Evolutionary conservation across 1,139 yeast species (phyloP).

Genomic region (Yamadazyma membranifaciens): DNA sequence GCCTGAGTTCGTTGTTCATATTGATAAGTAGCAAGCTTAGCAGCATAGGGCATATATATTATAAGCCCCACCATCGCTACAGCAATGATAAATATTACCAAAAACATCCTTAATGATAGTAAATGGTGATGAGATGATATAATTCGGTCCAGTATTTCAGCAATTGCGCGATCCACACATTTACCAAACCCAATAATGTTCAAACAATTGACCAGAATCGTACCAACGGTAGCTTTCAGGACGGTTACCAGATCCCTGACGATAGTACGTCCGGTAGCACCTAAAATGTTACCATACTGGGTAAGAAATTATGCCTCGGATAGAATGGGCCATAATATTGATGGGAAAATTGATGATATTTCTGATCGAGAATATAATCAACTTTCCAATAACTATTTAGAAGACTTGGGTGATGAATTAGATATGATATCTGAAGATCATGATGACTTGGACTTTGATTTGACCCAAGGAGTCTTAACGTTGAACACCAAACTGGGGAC

Average conservation of each 20-base stretch:
- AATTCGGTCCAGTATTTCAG: not conserved
- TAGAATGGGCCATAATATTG: constrained; percentile 46
- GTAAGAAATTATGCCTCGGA: constrained; percentile 19
- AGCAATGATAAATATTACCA: constrained; percentile 23
- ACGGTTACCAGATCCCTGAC: too few species aligned
- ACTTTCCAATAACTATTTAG: constrained; percentile 62
- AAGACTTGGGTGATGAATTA: constrained; percentile 57
- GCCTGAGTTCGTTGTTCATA: constrained; percentile 8
- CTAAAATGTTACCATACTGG: too few species aligned
- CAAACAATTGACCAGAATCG: too few species aligned
- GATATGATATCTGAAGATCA: constrained; percentile 60
- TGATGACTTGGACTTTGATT: constrained; percentile 73
- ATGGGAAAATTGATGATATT: constrained; percentile 47
- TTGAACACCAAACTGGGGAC: constrained; percentile 65
- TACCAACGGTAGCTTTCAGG: too few species aligned
- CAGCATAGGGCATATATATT: constrained; percentile 35
- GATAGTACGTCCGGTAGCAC: too few species aligned
- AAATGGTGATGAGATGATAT: not conserved
- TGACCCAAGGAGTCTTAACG: constrained; percentile 80
- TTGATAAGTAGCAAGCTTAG: constrained; percentile 32
- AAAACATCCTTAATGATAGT: constrained; percentile 23
- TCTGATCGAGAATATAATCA: constrained; percentile 53
- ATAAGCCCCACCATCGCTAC: constrained; percentile 30
- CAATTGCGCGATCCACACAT: not conserved
- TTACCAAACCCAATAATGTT: too few species aligned